Evolutionary conservation across 306 rosid species (phyloP), one percentile per base, ranked within the genome.

Genomic region (Ormosia emarginata): DNA sequence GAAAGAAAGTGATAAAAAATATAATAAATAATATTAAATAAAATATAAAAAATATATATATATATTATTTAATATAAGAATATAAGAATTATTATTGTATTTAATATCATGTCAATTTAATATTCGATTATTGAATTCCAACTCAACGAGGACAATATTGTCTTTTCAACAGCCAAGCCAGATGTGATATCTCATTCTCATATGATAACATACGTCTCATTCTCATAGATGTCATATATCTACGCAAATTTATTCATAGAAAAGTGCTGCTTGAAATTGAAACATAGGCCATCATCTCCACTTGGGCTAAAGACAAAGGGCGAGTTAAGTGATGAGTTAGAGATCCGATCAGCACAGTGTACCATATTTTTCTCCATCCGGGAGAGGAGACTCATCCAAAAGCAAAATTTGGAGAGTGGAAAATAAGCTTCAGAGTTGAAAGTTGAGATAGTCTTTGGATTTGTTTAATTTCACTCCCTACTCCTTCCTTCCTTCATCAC

Each of bases 271-370:
- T 83, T 83, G 65, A 61, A 83, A 55, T 80, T 72, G 73, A 74
- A 80, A 83, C 70, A 71, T 50, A 66, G 83, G 61, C 33, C 17
- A 12, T 64, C 56, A 32, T 11, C 29, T 68, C 40, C 37, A 2
- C 5, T 41, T 30, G 5, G 17, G 46, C 41, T 40, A 36, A 74
- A 79, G 82, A 79, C 89, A 78, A 68, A 32, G 33, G 18, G 29
- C 12, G 17, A 43, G 8, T 67, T 75, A 37, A 39, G 37, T 53
- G 12, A 65, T 24, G 50, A 17, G 24, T 41, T 39, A 8, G 71
- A 82, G 88, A 89, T 84, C 87, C 81, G 67, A 87, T 81, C 83
- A 65, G 6, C 82, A 37, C 41, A n/a, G 2, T 62, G 33, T 29
- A n/a, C 24, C 55, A 65, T 66, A 43, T 43, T 43, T 8, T 44